These are phyloP conservation scores for Sclerotinia borealis DNA, from an alignment of 2,329 filamentous ascomycete species.

Conservation along the genomic window DNA sequence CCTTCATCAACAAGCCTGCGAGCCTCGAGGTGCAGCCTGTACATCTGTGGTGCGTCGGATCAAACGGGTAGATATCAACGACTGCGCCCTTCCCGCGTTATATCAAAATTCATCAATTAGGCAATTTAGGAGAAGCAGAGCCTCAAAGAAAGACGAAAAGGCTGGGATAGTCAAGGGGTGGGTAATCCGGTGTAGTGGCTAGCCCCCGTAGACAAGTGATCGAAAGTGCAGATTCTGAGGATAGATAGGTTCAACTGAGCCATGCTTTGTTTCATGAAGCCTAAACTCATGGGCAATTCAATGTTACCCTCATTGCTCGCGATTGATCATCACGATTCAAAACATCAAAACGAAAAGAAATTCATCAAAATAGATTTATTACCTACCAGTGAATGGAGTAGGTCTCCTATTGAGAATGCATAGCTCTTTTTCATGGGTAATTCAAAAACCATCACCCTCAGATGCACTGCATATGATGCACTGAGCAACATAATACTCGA, in stretches of 20 bases:
- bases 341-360: no score
- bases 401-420: no score
- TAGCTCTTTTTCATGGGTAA: no score
- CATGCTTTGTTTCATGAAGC: fast-evolving
- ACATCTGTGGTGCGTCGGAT: neutral
- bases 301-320: no score
- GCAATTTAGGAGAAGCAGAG: neutral
- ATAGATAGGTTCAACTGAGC: neutral
- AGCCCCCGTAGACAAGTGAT: neutral
- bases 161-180: neutral
- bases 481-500: no score
- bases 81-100: neutral
- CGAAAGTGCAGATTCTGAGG: neutral
- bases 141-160: neutral
- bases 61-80: neutral
- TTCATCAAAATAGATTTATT: no score
- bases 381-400: no score
- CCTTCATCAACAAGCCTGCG: neutral
- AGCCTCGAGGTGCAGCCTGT: neutral
- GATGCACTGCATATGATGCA: no score
- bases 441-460: no score
- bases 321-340: no score
- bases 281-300: no score
- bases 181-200: neutral
- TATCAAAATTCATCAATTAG: neutral